phyloP scores from a whole-genome alignment of 2,329 filamentous ascomycete genomes.

The Ophiostoma perfectum region DNA sequence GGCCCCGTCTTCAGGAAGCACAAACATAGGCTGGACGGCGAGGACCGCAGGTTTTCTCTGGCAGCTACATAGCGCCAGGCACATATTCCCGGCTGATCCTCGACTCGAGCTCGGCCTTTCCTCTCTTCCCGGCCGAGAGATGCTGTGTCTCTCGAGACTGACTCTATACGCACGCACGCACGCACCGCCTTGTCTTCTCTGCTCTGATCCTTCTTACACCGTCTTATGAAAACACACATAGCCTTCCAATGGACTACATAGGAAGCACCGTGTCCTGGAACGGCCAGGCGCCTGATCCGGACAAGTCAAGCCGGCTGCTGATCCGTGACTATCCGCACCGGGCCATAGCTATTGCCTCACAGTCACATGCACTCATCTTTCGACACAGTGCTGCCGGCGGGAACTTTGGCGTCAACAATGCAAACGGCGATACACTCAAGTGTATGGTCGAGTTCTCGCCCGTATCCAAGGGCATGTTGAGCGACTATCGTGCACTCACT shows the following conservation, averaged over 20 bases:
- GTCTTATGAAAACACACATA: not conserved
- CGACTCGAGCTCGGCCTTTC: not conserved
- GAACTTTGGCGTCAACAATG: slow-evolving; percentile 40
- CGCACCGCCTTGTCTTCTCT: slow-evolving; percentile 15
- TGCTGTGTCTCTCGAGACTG: not conserved
- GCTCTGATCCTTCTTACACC: not conserved
- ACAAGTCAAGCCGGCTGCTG: slow-evolving; percentile 69
- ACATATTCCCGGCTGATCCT: not conserved
- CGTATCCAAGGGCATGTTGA: slow-evolving; percentile 59
- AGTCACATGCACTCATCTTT: slow-evolving; percentile 76
- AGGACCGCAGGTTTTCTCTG: not conserved
- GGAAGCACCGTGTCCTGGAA: slow-evolving; percentile 39
- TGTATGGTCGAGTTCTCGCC: slow-evolving; percentile 87
- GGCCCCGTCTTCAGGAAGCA: not conserved
- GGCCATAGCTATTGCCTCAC: slow-evolving; percentile 77
- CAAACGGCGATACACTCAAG: slow-evolving; percentile 41
- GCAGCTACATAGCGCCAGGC: not conserved
- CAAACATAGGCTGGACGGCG: not conserved
- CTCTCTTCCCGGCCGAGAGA: not conserved
- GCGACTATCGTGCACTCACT: slow-evolving; percentile 70
- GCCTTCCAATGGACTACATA: slow-evolving; percentile 44
- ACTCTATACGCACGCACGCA: not conserved
- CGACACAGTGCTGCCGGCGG: slow-evolving; percentile 68
- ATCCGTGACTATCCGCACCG: slow-evolving; percentile 83
- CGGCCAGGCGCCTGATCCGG: slow-evolving; percentile 45